phyloP scores from a whole-genome alignment of 208 protist genomes.

The Wallacemonas rigidus region DNA sequence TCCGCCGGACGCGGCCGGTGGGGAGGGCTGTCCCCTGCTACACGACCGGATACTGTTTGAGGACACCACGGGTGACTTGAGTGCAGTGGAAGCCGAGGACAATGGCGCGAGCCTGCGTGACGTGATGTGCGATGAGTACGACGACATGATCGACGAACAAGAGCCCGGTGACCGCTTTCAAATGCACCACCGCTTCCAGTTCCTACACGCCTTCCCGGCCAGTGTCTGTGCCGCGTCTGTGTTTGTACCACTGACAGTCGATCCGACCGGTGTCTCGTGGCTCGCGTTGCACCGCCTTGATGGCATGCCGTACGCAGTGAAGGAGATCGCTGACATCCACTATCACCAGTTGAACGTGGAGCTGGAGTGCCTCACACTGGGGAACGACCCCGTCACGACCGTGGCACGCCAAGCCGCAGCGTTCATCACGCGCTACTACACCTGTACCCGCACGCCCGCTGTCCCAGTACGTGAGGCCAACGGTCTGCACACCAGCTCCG shows the following conservation, averaged over 20 bases:
- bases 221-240: slow-evolving; percentile 15
- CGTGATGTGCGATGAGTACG: background rate
- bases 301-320: slow-evolving; percentile 64
- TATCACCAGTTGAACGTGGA: slow-evolving; percentile 25
- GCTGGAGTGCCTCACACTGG: slow-evolving; percentile 41
- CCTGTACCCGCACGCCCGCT: slow-evolving; percentile 8
- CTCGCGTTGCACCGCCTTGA: slow-evolving; percentile 51
- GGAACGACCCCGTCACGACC: slow-evolving; percentile 21
- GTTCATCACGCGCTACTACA: slow-evolving; percentile 57
- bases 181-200: slow-evolving; percentile 64
- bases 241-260: slow-evolving; percentile 39
- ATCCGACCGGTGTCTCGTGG: slow-evolving; percentile 67
- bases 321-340: slow-evolving; percentile 48
- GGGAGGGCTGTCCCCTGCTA: no score
- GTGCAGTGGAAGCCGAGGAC: background rate
- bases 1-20: no score
- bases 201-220: slow-evolving; percentile 36
- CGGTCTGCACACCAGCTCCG: background rate
- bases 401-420: slow-evolving; percentile 30
- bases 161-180: slow-evolving; percentile 57
- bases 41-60: slow-evolving; percentile 2
- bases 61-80: no score
- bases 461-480: background rate
- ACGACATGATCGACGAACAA: slow-evolving; percentile 22
- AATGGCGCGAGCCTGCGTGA: background rate